A percentile compares a stretch with the other conserved stretches of the same genome.
These are phyloP conservation scores for Debaryomyces maramus DNA, from an alignment of 805 yeast species.

Conservation along the genomic window DNA sequence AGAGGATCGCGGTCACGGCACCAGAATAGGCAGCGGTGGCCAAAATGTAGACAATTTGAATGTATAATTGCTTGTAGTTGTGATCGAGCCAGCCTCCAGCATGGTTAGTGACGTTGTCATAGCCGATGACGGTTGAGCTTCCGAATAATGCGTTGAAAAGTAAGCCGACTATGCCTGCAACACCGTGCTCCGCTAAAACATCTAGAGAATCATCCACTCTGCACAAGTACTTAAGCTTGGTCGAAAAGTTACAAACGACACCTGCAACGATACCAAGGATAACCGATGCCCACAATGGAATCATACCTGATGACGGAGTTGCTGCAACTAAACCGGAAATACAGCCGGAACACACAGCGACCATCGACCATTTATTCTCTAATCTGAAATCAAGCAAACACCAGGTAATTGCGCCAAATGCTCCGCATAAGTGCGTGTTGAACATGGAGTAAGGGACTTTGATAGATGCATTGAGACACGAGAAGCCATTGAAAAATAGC, in stretches of 20 bases:
- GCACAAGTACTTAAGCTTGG: conserved; percentile 78
- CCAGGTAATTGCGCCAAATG: conserved; percentile 91
- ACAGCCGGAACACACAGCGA: conserved; percentile 92
- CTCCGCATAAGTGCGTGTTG: conserved; percentile 89
- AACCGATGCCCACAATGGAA: conserved; percentile 89
- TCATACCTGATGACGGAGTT: conserved; percentile 89
- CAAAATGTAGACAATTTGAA: conserved; percentile 78
- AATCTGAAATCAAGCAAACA: conserved; percentile 83
- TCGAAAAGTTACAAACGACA: conserved; percentile 82
- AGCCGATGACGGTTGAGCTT: conserved; percentile 83
- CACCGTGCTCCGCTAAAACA: conserved; percentile 97
- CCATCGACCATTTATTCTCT: conserved; percentile 90
- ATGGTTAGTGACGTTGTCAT: conserved; percentile 83
- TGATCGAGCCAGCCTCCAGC: conserved; percentile 91
- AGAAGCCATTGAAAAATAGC: conserved; percentile 93
- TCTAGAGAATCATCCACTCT: conserved; percentile 91
- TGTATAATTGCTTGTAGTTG: conserved; percentile 88
- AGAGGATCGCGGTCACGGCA: conserved; percentile 74
- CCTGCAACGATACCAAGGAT: conserved; percentile 82
- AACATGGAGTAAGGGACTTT: conserved; percentile 86
- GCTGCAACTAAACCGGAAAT: conserved; percentile 97
- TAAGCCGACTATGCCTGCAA: conserved; percentile 90
- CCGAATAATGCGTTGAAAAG: conserved; percentile 89
- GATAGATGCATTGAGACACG: conserved; percentile 78
- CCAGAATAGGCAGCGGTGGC: conserved; percentile 76